Evolutionary conservation across 495 filamentous ascomycete species (phyloP).

Genomic region (Trichoderma parareesei): DNA sequence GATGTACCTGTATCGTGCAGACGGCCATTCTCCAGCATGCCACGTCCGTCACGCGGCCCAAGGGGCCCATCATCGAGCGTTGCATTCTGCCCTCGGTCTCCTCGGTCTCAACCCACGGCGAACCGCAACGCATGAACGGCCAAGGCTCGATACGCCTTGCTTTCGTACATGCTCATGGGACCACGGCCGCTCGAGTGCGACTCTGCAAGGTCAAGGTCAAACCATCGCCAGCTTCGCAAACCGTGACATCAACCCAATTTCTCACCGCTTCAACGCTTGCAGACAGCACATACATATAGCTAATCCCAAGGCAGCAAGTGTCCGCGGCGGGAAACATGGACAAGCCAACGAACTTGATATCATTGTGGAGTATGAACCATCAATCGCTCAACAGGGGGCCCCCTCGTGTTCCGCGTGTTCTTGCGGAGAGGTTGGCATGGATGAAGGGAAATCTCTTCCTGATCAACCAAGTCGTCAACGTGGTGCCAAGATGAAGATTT

Average conservation of each 20-base stretch:
- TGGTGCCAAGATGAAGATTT: background rate
- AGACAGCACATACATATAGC: slow-evolving; percentile 1
- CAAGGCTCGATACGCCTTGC: background rate
- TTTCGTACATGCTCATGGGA: background rate
- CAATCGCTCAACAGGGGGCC: background rate
- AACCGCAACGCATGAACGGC: background rate
- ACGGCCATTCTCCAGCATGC: background rate
- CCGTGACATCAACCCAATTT: background rate
- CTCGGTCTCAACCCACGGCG: background rate
- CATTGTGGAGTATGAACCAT: background rate
- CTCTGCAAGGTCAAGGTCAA: background rate
- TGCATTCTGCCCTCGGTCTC: background rate
- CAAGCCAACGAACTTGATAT: background rate
- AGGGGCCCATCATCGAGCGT: background rate
- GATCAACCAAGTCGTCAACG: background rate
- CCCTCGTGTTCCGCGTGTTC: background rate
- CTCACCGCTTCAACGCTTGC: background rate
- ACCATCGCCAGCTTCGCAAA: background rate
- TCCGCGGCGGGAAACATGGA: background rate
- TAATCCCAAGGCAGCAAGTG: slow-evolving; percentile 4
- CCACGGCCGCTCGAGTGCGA: background rate
- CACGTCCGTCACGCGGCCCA: background rate
- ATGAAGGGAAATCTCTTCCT: background rate
- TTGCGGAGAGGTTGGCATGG: background rate
- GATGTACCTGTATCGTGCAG: background rate